A percentile compares a stretch with the other conserved stretches of the same genome.
Evolutionary conservation across 345 rosid species (phyloP).

Genomic region (Alliaria petiolata): DNA sequence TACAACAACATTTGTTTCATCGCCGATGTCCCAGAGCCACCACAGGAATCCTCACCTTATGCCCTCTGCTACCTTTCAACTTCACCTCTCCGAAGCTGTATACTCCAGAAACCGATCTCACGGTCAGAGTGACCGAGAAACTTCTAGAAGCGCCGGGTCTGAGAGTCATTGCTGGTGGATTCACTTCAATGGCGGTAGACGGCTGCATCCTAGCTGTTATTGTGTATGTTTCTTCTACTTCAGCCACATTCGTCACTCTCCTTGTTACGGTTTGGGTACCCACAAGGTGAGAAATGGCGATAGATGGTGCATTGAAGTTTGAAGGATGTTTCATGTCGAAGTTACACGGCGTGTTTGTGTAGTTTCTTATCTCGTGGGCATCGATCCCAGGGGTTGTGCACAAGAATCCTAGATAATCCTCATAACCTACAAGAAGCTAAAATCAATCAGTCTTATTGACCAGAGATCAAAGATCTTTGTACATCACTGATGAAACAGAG

Average conservation of each 20-base stretch:
- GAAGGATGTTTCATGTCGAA: slow-evolving; percentile 72
- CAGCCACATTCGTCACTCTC: slow-evolving; percentile 74
- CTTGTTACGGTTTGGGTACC: slow-evolving; percentile 61
- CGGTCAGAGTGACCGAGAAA: slow-evolving; percentile 63
- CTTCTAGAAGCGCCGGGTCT: slow-evolving; percentile 60
- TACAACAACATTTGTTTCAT: slow-evolving; percentile 35
- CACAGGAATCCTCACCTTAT: slow-evolving; percentile 85
- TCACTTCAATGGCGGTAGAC: slow-evolving; percentile 65
- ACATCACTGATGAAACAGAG: background rate
- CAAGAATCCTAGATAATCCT: slow-evolving; percentile 91
- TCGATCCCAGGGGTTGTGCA: slow-evolving; percentile 92
- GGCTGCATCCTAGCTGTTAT: slow-evolving; percentile 83
- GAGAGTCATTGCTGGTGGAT: slow-evolving; percentile 88
- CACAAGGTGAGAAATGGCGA: slow-evolving; percentile 75
- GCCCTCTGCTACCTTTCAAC: slow-evolving; percentile 95
- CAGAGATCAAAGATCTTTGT: background rate
- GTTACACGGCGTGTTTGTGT: slow-evolving; percentile 73
- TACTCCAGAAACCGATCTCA: slow-evolving; percentile 58
- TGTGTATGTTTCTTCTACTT: slow-evolving; percentile 72
- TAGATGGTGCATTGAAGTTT: slow-evolving; percentile 84
- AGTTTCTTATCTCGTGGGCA: slow-evolving; percentile 67
- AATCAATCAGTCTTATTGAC: background rate
- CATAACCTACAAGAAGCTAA: slow-evolving; percentile 47
- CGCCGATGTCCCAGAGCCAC: slow-evolving; percentile 70
- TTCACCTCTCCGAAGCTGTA: slow-evolving; percentile 85